These are phyloP conservation scores for Naganishia sp. DNA, from an alignment of 1,284 basidiomycete genomes.

Conservation along the genomic window DNA sequence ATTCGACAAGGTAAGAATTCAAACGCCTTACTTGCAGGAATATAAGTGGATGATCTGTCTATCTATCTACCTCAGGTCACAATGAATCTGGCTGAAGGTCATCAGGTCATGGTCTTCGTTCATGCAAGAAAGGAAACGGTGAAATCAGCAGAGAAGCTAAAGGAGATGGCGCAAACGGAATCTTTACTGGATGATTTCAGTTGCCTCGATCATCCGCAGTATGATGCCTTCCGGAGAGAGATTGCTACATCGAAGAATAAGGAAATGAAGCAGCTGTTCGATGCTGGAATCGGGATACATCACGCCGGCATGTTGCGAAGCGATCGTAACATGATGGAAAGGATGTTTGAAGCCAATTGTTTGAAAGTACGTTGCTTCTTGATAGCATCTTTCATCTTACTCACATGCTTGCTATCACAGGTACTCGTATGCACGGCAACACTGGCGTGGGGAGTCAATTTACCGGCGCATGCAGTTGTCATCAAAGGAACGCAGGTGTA, in stretches of 20 bases:
- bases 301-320: constrained; percentile 97
- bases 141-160: constrained; percentile 81
- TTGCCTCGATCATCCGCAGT: constrained; percentile 76
- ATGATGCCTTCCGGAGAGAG: constrained; percentile 71
- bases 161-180: constrained; percentile 76
- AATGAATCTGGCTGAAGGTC: constrained; percentile 78
- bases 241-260: constrained; percentile 80
- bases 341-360: constrained; percentile 84
- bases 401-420: constrained; percentile 54
- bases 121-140: constrained; percentile 99
- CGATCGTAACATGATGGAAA: constrained; percentile 94
- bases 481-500: constrained; percentile 99
- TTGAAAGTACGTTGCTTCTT: constrained; percentile 72
- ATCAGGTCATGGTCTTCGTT: constrained; percentile 99
- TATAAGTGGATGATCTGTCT: background rate
- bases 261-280: constrained; percentile 95
- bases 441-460: constrained; percentile 98
- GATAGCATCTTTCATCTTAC: background rate
- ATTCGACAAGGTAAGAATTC: constrained; percentile 70
- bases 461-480: constrained; percentile 95
- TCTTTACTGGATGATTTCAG: constrained; percentile 75
- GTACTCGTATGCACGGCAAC: constrained; percentile 98
- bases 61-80: constrained; percentile 57
- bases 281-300: constrained; percentile 93
- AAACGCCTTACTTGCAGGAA: background rate